Conservation (phyloP, 176 grass and related monocot genomes). For the Paspalum notatum region DNA sequence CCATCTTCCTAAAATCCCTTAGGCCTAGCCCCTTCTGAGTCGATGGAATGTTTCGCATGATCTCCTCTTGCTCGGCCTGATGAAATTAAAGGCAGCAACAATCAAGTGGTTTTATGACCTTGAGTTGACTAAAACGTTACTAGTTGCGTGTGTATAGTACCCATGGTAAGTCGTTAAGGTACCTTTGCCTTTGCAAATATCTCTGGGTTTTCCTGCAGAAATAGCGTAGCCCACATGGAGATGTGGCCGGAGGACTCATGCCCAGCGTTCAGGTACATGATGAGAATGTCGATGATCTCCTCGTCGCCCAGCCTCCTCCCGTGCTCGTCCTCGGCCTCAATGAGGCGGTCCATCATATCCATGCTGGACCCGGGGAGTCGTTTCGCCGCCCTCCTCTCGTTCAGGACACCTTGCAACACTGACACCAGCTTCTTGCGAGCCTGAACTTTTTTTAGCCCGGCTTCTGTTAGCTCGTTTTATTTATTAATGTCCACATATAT, state of each 20-base stretch:
- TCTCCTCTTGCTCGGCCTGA: constrained; percentile 88
- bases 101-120: too few relatives aligned
- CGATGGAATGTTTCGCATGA: constrained; percentile 57
- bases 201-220: constrained; percentile 74
- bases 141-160: too few relatives aligned
- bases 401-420: constrained; percentile 61
- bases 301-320: constrained; percentile 68
- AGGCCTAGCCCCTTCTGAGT: constrained; percentile 67
- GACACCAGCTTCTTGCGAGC: constrained; percentile 64
- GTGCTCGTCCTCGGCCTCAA: constrained; percentile 60
- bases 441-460: not conserved
- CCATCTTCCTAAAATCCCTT: constrained; percentile 86
- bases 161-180: not conserved
- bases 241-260: constrained; percentile 94
- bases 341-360: constrained; percentile 84
- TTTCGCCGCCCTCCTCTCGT: constrained; percentile 49
- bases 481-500: not conserved
- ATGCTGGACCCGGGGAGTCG: not conserved
- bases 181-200: constrained; percentile 83
- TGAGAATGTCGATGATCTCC: constrained; percentile 79
- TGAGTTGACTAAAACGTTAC: too few relatives aligned
- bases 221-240: constrained; percentile 85
- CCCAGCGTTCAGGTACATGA: constrained; percentile 92
- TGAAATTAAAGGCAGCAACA: not conserved
- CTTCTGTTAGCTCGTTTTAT: not conserved